A percentile compares a stretch with the other conserved stretches of the same genome.
Conservation (phyloP, 768 basidiomycete species). For the Pleurotus ostreatus region DNA sequence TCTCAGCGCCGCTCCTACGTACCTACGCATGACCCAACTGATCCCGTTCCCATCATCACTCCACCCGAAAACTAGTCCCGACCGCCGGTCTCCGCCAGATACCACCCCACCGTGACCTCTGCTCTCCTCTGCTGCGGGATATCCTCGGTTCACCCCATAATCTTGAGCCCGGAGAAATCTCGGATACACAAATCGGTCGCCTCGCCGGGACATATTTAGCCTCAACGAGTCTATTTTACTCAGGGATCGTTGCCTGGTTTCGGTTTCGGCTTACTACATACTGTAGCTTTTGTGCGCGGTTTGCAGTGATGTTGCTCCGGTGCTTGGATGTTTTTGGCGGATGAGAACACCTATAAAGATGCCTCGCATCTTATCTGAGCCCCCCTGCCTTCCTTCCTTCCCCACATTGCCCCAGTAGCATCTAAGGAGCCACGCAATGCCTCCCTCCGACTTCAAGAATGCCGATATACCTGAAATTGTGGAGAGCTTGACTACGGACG, state of each 20-base stretch:
- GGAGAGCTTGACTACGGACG: slow-evolving; percentile 66
- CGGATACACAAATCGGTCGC: no score
- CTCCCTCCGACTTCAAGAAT: slow-evolving; percentile 65
- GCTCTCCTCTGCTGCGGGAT: not conserved
- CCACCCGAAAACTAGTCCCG: no score
- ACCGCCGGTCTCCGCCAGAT: no score
- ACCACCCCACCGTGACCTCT: not conserved
- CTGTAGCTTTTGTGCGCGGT: not conserved
- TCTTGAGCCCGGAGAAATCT: not conserved
- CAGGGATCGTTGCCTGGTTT: not conserved
- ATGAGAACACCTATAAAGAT: not conserved
- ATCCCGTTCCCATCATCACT: no score
- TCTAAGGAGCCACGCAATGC: slow-evolving; percentile 35
- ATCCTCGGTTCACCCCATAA: not conserved
- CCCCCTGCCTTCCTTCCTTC: not conserved
- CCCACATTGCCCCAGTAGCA: not conserved
- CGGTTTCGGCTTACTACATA: not conserved
- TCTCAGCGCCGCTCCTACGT: no score
- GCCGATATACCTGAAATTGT: slow-evolving; percentile 59
- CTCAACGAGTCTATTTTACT: not conserved
- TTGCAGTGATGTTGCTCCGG: not conserved
- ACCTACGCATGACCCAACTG: no score
- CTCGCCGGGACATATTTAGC: not conserved
- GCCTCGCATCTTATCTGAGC: not conserved
- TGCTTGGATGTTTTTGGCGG: not conserved